Percentiles rank a stretch among this genome's conserved stretches.
phyloP scores from a whole-genome alignment of 306 rosid species.

The Quercus rubra region DNA sequence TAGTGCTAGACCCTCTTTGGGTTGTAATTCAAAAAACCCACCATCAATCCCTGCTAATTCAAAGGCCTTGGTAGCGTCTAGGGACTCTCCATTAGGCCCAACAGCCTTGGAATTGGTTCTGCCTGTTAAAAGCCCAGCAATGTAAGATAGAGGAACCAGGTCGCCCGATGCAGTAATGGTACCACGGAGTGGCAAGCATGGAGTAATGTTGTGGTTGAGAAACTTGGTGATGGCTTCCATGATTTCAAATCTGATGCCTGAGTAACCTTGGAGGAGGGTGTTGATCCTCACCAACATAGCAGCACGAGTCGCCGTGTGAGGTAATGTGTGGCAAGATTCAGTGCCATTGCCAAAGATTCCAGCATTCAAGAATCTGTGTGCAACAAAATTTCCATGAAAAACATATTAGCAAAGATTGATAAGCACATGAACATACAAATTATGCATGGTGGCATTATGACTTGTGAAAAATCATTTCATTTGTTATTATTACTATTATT shows the following conservation, averaged over 20 bases:
- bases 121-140: constrained; percentile 72
- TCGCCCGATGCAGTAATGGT: constrained; percentile 87
- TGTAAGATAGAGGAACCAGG: constrained; percentile 78
- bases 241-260: constrained; percentile 80
- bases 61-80: constrained; percentile 62
- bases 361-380: constrained; percentile 73
- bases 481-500: no score
- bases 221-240: constrained; percentile 77
- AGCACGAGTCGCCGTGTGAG: constrained; percentile 77
- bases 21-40: constrained; percentile 82
- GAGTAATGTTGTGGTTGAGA: constrained; percentile 68
- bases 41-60: constrained; percentile 51
- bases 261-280: constrained; percentile 90
- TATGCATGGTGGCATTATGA: no score
- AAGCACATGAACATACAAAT: no score
- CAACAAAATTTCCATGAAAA: neutral
- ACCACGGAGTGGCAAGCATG: constrained; percentile 81
- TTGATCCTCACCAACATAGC: constrained; percentile 90
- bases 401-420: neutral
- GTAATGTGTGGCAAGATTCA: constrained; percentile 54
- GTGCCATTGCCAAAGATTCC: constrained; percentile 76
- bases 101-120: constrained; percentile 75
- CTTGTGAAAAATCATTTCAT: no score
- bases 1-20: constrained; percentile 85
- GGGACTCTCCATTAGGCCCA: constrained; percentile 61